Evolutionary conservation across 2,329 filamentous ascomycete genomes (phyloP), one percentile per base, ranked within the genome.

Genomic region (Cercospora sp.): DNA sequence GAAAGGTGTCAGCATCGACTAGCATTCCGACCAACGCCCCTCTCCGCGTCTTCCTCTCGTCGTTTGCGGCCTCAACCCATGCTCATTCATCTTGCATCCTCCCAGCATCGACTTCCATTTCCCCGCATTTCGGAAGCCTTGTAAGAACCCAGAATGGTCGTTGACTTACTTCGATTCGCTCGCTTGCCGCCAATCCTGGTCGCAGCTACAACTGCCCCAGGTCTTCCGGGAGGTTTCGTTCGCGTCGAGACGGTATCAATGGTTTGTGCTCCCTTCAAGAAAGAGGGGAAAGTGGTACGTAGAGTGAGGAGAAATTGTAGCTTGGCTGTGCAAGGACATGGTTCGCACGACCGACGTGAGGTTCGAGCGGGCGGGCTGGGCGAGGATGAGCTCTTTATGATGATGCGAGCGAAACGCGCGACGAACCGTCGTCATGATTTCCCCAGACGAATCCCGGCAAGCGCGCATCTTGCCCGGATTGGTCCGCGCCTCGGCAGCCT

Each of bases 311-410:
- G 63, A 61, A 51, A 65, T 32, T 37, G 55, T 37, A 40, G 62
- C 51, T 64, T 66, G 63, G 34, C 30, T 18, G 37, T 53, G 55
- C 63, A 61, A 53, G 63, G 63, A 66, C 63, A 66, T 66, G 63
- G 63, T 66, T 26, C 10, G 30, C 55, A 51, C 32, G 12, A 12
- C 37, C 30, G 53, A 58, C 26, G 53, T 58, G 53, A 28, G 53
- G 53, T 58, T 58, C 13, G 53, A 58, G 53, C 53, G 53, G 26
- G 53, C 53, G 24, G 53, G 24, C 16, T 58, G 53, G 13, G 21
- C 30, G 37, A 40, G 37, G 5, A 40, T 40, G 37, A 40, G 37
- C 53, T 57, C 28, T 58, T 30, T 58, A 32, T 58, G 53, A 58
- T 58, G 53, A 30, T 58, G 24, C 32, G 32, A 61, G 59, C 30